Evolutionary conservation across 768 basidiomycete genomes (phyloP), one percentile per base, ranked within the genome.

Genomic region (Boletus subcaerulescens): DNA sequence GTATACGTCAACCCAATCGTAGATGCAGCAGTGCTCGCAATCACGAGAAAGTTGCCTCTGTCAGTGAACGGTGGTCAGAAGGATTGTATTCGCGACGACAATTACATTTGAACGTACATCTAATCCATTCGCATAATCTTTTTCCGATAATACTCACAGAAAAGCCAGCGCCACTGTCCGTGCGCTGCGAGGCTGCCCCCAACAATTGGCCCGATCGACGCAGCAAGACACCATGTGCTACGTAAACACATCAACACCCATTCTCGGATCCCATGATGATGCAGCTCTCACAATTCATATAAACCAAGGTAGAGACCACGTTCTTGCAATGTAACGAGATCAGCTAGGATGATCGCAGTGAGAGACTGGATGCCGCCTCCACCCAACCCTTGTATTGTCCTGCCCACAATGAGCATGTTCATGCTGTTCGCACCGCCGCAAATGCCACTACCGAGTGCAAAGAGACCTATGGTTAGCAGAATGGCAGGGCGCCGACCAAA

Each of bases 41-140:
- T 71, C n/a, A 80, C 60, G 15, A 80, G 52, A 1, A 72, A 33
- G 49, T 77, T 79, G n/a, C 80, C 80, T n/a, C 79, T 76, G 44
- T 22, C 32, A 33, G 7, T 0, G 15, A 38, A 36, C 26, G 14
- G 3, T 7, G 10, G 20, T 39, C 3, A 57, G 44, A 18, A 7
- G 18, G 24, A 39, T 33, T 40, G 1, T 29, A 4, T 17, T 33
- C 13, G 8, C 17, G 7, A 6, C 1, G 12, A 26, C 17, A 10
- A 22, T n/a, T 12, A 9, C 1, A 62, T 20, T 33, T 13, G 6
- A 17, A 48, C 76, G 6, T 58, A 80, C 76, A 74, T 65, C 74
- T 75, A 79, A 50, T 80, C 77, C 48, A 80, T 69, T 9, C 63
- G 61, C 13, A 40, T 46, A 1, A 78, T 29, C 48, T 78, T 79